Conservation (phyloP, 306 rosid species). For the Rubus idaeus region DNA sequence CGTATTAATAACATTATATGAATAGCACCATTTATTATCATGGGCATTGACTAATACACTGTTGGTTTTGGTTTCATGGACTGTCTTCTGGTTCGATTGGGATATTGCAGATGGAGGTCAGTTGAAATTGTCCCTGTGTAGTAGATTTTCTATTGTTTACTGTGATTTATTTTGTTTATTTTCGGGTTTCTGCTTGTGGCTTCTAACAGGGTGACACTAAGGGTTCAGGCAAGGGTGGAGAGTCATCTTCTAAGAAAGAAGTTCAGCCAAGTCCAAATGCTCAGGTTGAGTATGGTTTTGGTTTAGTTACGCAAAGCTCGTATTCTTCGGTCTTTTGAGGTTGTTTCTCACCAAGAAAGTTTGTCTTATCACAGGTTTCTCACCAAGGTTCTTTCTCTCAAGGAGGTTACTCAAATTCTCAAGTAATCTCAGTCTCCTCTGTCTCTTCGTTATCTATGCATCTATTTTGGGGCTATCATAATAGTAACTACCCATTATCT, state of each 20-base stretch:
- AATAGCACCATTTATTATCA: not conserved
- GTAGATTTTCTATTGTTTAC: not conserved
- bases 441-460: constrained; percentile 3
- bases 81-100: constrained; percentile 28
- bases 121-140: constrained; percentile 20
- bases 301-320: not conserved
- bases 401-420: constrained; percentile 68
- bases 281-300: constrained; percentile 52
- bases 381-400: constrained; percentile 84
- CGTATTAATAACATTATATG: not conserved
- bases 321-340: not conserved
- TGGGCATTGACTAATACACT: constrained; percentile 41
- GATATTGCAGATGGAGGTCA: constrained; percentile 88
- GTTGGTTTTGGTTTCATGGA: constrained; percentile 22
- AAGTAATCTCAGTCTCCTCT: constrained; percentile 47
- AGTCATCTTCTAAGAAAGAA: constrained; percentile 69
- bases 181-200: constrained; percentile 19
- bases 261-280: constrained; percentile 59
- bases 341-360: constrained; percentile 1
- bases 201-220: constrained; percentile 84
- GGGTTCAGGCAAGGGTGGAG: constrained; percentile 89
- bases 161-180: constrained; percentile 7
- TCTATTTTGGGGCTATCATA: not conserved
- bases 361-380: constrained; percentile 45
- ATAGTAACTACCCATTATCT: not conserved